Percentiles rank a stretch among this genome's conserved stretches.
phyloP scores from a whole-genome alignment of 331 rosid genomes.

The Quercus tomentella region DNA sequence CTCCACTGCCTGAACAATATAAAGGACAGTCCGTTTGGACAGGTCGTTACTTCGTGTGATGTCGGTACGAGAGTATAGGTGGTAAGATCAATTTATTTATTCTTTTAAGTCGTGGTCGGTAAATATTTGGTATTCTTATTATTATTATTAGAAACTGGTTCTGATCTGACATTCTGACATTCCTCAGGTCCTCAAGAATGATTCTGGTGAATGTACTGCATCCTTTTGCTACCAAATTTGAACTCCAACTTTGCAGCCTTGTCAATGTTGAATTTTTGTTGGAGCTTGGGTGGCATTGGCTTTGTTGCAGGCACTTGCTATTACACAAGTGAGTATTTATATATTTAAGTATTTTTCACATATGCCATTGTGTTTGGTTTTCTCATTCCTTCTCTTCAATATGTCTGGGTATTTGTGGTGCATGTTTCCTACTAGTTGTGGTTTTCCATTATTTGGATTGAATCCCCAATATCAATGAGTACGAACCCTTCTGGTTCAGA shows the following conservation, averaged over 20 bases:
- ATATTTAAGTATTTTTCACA: background rate
- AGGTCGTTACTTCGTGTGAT: constrained; percentile 87
- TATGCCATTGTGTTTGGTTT: background rate
- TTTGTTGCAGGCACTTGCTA: constrained; percentile 71
- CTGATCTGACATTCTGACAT: constrained; percentile 18
- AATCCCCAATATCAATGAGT: background rate
- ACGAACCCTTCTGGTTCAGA: no score
- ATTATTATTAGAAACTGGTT: background rate
- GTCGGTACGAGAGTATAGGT: constrained; percentile 45
- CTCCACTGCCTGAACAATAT: constrained; percentile 72
- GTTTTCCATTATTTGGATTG: background rate
- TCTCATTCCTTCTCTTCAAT: background rate
- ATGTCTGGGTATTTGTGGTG: background rate
- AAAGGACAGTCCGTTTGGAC: constrained; percentile 89
- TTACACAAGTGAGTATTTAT: constrained; percentile 46
- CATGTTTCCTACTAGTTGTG: background rate
- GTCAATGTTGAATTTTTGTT: constrained; percentile 50
- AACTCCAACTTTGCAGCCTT: constrained; percentile 65
- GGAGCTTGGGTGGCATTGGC: constrained; percentile 81
- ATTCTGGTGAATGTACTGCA: constrained; percentile 54
- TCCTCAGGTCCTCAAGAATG: constrained; percentile 59
- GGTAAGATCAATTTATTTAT: constrained; percentile 48
- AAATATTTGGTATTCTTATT: constrained; percentile 1
- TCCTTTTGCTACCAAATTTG: constrained; percentile 54
- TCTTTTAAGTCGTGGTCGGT: background rate